These are phyloP conservation scores for Coemansia sp. DNA, from an alignment of 192 early-diverging fungal genomes.

Conservation along the genomic window DNA sequence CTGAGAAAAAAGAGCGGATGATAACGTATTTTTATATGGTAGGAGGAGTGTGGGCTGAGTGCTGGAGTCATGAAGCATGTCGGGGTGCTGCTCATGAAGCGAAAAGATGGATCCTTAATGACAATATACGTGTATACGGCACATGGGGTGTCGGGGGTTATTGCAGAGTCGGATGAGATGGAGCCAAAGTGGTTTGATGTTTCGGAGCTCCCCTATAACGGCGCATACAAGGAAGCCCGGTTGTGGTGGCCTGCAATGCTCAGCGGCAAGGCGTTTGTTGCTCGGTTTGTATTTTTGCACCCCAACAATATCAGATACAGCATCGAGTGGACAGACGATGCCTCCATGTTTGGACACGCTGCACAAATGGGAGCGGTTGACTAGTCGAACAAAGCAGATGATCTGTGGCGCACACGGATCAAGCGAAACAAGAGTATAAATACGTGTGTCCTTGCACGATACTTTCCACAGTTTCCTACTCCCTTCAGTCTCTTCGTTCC, in stretches of 20 bases:
- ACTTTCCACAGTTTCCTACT: too few relatives aligned
- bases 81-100: constrained; percentile 62
- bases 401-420: too few relatives aligned
- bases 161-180: constrained; percentile 77
- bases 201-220: constrained; percentile 59
- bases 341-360: background rate
- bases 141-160: constrained; percentile 48
- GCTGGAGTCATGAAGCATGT: constrained; percentile 50
- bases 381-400: too few relatives aligned
- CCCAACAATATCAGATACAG: constrained; percentile 13
- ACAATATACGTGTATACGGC: constrained; percentile 64
- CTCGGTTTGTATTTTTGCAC: constrained; percentile 26
- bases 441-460: too few relatives aligned
- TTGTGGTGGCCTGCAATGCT: constrained; percentile 51
- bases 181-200: constrained; percentile 66
- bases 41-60: constrained; percentile 62
- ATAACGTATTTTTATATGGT: background rate
- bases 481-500: too few relatives aligned
- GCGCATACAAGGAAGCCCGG: constrained; percentile 52
- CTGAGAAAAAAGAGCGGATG: too few relatives aligned
- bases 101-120: constrained; percentile 48
- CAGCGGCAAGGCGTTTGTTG: constrained; percentile 22
- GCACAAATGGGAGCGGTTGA: background rate
- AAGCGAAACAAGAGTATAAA: too few relatives aligned
- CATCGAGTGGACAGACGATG: constrained; percentile 9